These are phyloP conservation scores for Jamesozyma piceae DNA, from an alignment of 805 yeast genomes.

Conservation along the genomic window DNA sequence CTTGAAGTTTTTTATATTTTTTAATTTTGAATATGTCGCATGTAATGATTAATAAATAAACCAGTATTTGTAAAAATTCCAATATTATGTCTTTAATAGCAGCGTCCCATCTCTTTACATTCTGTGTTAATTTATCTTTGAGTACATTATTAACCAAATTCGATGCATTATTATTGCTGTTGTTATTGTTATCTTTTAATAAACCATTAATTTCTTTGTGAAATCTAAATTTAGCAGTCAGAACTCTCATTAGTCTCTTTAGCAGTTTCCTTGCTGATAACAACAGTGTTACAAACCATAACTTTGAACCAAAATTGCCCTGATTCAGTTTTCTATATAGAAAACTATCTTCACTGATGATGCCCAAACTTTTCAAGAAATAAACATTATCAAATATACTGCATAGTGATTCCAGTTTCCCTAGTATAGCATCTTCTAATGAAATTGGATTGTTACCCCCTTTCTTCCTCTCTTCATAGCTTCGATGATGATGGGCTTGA, in stretches of 20 bases:
- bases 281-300: conserved; percentile 24
- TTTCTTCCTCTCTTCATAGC: too few species aligned
- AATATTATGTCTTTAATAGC: conserved; percentile 12
- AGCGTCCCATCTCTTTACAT: conserved; percentile 9
- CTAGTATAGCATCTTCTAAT: conserved; percentile 15
- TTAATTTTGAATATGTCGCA: conserved; percentile 16
- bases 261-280: conserved; percentile 17
- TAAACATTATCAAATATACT: conserved; percentile 23
- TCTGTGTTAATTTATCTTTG: conserved; percentile 11
- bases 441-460: background rate
- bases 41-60: conserved; percentile 17
- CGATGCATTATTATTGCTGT: conserved; percentile 2
- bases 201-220: conserved; percentile 9
- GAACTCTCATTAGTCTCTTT: conserved; percentile 6
- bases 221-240: conserved; percentile 10
- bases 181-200: background rate
- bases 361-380: conserved; percentile 22
- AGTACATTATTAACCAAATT: conserved; percentile 12
- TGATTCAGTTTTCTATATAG: conserved; percentile 20
- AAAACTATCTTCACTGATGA: conserved; percentile 19
- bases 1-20: conserved; percentile 8
- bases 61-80: conserved; percentile 21
- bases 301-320: conserved; percentile 22
- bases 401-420: conserved; percentile 18
- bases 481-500: too few species aligned